These are phyloP conservation scores for Pythium graminicola DNA, from an alignment of 352 stramenopile species.

Conservation along the genomic window DNA sequence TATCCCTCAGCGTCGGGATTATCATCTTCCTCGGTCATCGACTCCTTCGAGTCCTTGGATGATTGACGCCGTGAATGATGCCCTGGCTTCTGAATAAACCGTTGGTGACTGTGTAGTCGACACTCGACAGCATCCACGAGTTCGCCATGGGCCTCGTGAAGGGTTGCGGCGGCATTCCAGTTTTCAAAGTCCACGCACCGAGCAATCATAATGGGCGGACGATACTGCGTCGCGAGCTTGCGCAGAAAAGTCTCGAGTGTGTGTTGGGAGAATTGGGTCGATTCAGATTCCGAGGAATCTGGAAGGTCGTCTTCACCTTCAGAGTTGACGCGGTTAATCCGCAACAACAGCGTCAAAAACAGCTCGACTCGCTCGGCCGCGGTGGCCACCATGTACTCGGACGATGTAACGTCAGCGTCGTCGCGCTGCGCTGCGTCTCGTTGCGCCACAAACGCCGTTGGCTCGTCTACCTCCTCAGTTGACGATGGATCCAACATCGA, in stretches of 20 bases:
- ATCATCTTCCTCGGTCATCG: constrained; percentile 16
- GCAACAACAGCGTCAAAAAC: constrained; percentile 62
- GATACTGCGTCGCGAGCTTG: constrained; percentile 54
- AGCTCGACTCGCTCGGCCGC: constrained; percentile 67
- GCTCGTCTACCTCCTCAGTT: background rate
- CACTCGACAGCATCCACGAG: constrained; percentile 81
- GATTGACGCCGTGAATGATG: background rate
- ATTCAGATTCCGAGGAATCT: constrained; percentile 5
- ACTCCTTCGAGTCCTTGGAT: constrained; percentile 28
- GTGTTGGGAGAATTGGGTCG: background rate
- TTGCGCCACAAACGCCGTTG: background rate
- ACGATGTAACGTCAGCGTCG: constrained; percentile 33
- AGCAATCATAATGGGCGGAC: constrained; percentile 65
- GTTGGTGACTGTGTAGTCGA: constrained; percentile 60
- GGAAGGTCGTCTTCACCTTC: background rate
- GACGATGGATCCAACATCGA: constrained; percentile 36
- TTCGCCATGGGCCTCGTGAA: constrained; percentile 77
- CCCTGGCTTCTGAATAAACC: constrained; percentile 1
- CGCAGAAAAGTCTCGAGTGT: constrained; percentile 51
- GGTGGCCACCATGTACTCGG: constrained; percentile 32
- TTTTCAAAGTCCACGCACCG: constrained; percentile 79
- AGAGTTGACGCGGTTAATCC: constrained; percentile 31
- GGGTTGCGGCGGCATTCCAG: constrained; percentile 64
- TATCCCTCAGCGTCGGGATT: background rate
- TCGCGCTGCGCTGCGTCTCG: background rate